Evolutionary conservation across 2,329 filamentous ascomycete species (phyloP).

Genomic region (Ophiostoma piceae): DNA sequence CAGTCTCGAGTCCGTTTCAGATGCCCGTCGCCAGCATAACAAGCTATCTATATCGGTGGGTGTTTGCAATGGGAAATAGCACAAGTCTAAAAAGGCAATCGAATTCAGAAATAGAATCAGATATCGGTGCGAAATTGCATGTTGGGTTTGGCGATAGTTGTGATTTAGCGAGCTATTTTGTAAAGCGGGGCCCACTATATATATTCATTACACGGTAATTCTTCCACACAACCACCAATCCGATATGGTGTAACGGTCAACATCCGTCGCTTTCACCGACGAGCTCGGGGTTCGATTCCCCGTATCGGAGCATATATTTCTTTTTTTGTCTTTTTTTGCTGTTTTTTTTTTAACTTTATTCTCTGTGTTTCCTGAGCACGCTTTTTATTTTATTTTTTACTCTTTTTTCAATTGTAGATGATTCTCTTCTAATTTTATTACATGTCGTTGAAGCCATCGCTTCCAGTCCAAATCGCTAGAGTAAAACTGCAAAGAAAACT

Average conservation of each 20-base stretch:
- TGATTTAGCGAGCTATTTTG: too few species aligned
- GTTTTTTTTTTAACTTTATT: slow-evolving; percentile 2
- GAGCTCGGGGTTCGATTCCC: slow-evolving; percentile 14
- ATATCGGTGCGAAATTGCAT: not conserved
- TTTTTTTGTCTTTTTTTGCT: slow-evolving; percentile 4
- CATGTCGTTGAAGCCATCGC: too few species aligned
- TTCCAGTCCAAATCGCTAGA: too few species aligned
- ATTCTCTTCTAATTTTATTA: too few species aligned
- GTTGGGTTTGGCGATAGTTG: not conserved
- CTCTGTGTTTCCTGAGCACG: not conserved
- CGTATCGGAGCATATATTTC: slow-evolving; percentile 4
- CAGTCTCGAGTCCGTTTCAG: slow-evolving; percentile 12
- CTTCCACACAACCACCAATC: slow-evolving; percentile 2
- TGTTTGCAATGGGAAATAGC: not conserved
- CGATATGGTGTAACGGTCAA: slow-evolving; percentile 17
- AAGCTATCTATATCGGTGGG: not conserved
- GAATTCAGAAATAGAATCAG: not conserved
- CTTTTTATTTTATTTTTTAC: not conserved
- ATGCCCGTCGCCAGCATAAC: not conserved
- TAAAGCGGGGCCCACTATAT: too few species aligned
- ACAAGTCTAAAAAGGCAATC: not conserved
- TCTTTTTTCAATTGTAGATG: not conserved
- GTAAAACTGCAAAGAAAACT: too few species aligned
- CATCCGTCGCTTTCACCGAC: slow-evolving; percentile 13
- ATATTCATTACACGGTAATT: not conserved